Base-by-base conservation (phyloP, 768 basidiomycete species). In the Tylopilus rubrobrunneus region DNA sequence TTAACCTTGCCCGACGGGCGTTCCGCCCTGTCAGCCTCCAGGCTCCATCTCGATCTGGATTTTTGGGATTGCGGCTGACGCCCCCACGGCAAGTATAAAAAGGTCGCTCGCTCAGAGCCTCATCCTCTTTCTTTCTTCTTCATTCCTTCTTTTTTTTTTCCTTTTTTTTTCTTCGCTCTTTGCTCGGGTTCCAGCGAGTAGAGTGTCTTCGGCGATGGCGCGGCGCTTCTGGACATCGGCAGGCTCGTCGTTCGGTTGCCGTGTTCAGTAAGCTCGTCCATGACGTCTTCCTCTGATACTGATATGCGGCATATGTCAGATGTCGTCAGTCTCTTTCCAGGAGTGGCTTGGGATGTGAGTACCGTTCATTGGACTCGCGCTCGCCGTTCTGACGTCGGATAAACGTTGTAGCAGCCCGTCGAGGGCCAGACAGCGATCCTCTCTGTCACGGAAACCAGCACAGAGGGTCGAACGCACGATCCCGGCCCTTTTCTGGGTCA, bases 41-140 rank as follows among this genome's bases (percentile, higher is more conserved):
- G 19, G 19, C 19, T 19, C 19, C 19, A 19, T 19, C 19, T 25
- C 25, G 25, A 25, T 5, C 25, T 25, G 14, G 42, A n/a, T 15
- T 36, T 21, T 45, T 44, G 48, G 56, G 31, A 50, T 42, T 19
- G 44, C 14, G 53, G 56, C 53, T 55, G 43, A 55, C 56, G 4
- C 2, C 5, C 36, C n/a, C n/a, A 5, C 25, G 23, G 21, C 4
- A 5, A 15, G 33, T 44, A 51, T 51, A 44, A 51, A 51, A 31
- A 37, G 17, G 9, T 14, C 6, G 31, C 19, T 36, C 23, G 33
- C 33, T 11, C 42, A 9, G 12, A 15, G 15, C 28, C 39, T 39
- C 34, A n/a, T 47, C 27, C 47, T 55, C 42, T 55, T 56, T 17
- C 15, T 36, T 36, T 40, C 47, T 39, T 39, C 37, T 39, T 39